Evolutionary conservation across 345 rosid species (phyloP).

Genomic region (Linum usitatissimum): DNA sequence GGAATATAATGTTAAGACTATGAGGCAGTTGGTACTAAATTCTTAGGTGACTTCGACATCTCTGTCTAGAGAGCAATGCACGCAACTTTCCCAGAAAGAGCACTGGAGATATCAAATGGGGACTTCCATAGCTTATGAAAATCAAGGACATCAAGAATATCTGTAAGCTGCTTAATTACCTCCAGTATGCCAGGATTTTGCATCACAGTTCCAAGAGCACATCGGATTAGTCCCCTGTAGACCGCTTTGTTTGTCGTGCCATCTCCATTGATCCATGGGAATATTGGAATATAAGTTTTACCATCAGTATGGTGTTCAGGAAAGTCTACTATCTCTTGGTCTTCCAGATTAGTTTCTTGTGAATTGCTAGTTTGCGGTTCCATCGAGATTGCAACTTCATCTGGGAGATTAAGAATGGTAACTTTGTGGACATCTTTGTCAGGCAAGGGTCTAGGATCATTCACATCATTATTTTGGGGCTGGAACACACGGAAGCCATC

Average conservation of each 20-base stretch:
- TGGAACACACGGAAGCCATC: conserved; percentile 10
- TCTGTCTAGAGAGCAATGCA: background rate
- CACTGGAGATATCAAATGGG: too few relatives aligned
- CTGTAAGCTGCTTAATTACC: too few relatives aligned
- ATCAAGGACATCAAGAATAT: too few relatives aligned
- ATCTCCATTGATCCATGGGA: conserved; percentile 92
- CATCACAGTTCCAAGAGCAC: too few relatives aligned
- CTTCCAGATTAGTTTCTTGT: conserved; percentile 24
- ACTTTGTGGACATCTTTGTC: conserved; percentile 51
- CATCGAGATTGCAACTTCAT: conserved; percentile 27
- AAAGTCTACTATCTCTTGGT: conserved; percentile 6
- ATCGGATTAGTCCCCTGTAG: conserved; percentile 61
- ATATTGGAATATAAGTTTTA: conserved; percentile 42
- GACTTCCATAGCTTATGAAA: too few relatives aligned
- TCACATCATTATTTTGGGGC: conserved; percentile 19
- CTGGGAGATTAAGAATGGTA: conserved; percentile 85
- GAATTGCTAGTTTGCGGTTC: conserved; percentile 22
- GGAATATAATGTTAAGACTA: background rate
- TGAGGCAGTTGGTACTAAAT: background rate
- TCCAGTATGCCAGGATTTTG: too few relatives aligned
- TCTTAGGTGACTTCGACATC: background rate
- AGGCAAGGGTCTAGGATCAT: conserved; percentile 19
- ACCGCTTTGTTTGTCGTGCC: conserved; percentile 58
- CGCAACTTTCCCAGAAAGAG: background rate
- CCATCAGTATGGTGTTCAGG: conserved; percentile 15